Evolutionary conservation across 75 land plant species (phyloP).

Genomic region (Isoetes taiwanensis): DNA sequence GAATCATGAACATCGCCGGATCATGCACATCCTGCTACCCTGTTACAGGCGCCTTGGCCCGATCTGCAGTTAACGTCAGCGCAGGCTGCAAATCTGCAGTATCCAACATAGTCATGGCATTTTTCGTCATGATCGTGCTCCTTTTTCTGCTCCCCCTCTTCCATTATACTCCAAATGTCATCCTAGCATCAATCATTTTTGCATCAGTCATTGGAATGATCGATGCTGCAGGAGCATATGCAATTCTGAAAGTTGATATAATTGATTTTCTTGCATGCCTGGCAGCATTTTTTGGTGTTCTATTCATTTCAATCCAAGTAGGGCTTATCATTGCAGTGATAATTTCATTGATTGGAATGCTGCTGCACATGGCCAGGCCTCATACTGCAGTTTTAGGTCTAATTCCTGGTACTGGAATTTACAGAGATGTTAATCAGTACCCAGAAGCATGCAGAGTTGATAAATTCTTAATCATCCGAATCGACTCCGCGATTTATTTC

Average conservation of each 20-base stretch:
- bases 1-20: slow-evolving; percentile 5
- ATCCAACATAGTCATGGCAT: background rate
- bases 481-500: slow-evolving; percentile 1
- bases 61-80: slow-evolving; percentile 3
- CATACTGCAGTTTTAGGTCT: background rate
- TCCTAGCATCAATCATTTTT: background rate
- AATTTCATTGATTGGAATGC: background rate
- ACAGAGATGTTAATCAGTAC: background rate
- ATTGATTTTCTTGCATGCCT: slow-evolving; percentile 3
- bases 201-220: background rate
- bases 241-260: background rate
- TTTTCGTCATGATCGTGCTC: background rate
- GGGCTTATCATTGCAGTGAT: background rate
- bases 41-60: background rate
- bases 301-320: background rate
- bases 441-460: background rate
- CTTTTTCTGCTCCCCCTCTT: background rate
- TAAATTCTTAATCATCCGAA: background rate
- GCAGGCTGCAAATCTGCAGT: slow-evolving; percentile 1
- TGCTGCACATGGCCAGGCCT: slow-evolving; percentile 3
- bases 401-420: background rate
- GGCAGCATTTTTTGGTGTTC: background rate
- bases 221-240: background rate
- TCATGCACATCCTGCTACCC: slow-evolving; percentile 1
- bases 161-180: slow-evolving; percentile 5